Evolutionary conservation across 805 yeast genomes (phyloP), one percentile per base, ranked within the genome.

Genomic region (Nakazawaea molendinolei): DNA sequence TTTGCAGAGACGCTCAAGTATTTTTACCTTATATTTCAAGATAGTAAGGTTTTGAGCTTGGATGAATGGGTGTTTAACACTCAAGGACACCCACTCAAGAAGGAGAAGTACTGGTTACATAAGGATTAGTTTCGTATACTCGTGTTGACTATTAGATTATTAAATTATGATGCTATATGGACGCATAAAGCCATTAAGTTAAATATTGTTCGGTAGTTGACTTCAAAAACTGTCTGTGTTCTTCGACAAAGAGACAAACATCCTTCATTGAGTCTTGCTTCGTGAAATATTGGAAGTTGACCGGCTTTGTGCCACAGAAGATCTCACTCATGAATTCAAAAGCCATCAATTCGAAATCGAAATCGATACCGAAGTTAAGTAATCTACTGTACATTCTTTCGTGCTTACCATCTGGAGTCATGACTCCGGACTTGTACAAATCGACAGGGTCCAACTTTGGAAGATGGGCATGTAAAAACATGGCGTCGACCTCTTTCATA

Each of bases 1-100:
- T 61, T 72, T 50, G 69, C 77, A 6, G 79, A 74, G 48, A 75
- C 80, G 20, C 55, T 76, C 44, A 76, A 76, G 50, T 76, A 74
- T 45, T 69, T 67, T 33, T 73, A 67, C 44, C 50, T 74, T 37
- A 49, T 74, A 36, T 71, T 72, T 44, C 63, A 67, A 30, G 71
- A 67, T 23, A 52, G 63, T 10, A 49, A 56, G 7, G 52, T 60
- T 12, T 57, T 65, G 51, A 63, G 69, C 28, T 51, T 73, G 40
- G 77, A 74, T 45, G 73, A 75, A 25, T 74, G 64, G 52, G 71
- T 78, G 1, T 67, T 69, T 44, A 77, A 78, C 35, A 69, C 79
- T 2, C 79, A 76, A 42, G 85, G 83, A 0, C 86, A 78, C 51
- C 74, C 82, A 2, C 58, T 78, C 40, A 57, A 47, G 36, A 54